Percentiles rank a stretch among this genome's conserved stretches.
Conservation (phyloP, 73 alveolate genomes). For the Durusdinium trenchii region DNA sequence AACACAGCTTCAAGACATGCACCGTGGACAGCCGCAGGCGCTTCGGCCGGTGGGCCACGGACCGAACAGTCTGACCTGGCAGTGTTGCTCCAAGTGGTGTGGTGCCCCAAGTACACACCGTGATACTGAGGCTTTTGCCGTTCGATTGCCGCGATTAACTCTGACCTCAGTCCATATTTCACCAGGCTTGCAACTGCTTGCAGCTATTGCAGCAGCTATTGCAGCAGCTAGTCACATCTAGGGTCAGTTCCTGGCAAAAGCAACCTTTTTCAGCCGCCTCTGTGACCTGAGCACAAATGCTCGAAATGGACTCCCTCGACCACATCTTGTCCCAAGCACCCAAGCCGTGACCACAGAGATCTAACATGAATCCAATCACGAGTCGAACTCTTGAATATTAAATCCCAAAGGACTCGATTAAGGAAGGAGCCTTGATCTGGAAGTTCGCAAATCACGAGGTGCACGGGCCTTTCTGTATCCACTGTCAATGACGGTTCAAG, state of each 20-base stretch:
- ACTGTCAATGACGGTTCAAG: too few species aligned
- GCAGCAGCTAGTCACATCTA: not conserved
- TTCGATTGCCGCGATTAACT: conserved; percentile 17
- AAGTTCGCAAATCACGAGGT: conserved; percentile 40
- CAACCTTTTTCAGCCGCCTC: conserved; percentile 86
- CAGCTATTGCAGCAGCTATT: not conserved
- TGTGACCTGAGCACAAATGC: conserved; percentile 39
- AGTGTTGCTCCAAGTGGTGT: not conserved
- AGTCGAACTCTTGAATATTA: not conserved
- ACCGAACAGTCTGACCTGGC: conserved; percentile 71
- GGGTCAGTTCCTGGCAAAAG: conserved; percentile 31
- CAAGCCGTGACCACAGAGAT: not conserved
- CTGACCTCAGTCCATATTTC: conserved; percentile 9
- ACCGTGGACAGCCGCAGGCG: conserved; percentile 49
- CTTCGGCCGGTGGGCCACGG: conserved; percentile 18
- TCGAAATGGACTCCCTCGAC: not conserved
- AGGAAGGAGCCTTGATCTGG: conserved; percentile 21
- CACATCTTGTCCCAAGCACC: not conserved
- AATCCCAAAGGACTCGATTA: not conserved
- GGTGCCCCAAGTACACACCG: not conserved
- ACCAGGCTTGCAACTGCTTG: not conserved
- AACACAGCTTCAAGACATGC: not conserved
- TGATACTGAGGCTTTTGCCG: conserved; percentile 5
- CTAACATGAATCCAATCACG: not conserved
- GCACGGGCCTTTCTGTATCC: conserved; percentile 57